Base-by-base conservation (phyloP, 805 yeast genomes). In the Ogataea salicorniae region DNA sequence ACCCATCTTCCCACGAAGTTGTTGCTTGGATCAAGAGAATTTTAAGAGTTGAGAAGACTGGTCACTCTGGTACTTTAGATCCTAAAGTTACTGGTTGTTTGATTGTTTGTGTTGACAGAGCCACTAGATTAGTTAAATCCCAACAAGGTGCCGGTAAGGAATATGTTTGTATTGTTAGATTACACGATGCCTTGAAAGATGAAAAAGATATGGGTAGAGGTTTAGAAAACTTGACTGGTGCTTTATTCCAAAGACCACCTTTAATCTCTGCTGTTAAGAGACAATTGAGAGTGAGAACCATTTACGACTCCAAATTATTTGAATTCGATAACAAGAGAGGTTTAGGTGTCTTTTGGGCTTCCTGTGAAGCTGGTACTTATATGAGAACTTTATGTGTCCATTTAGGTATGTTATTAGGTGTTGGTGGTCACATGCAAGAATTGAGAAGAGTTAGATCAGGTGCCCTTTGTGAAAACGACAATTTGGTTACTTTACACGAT, bases 71-170 rank as follows among this genome's bases (percentile, higher is more conserved):
- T 75, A 94, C 99, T 56, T 79, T 94, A 69, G 99, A 94, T 76
- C 99, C 99, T 56, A 68, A 68, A 71, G 99, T 94, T 64, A 94
- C 99, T 43, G 99, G 99, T 57, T 94, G 99, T 77, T 78, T 94
- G 68, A 94, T 94, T 69, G 99, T 94, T 52, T 94, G 99, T 80
- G 80, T 94, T 58, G 99, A 94, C 72, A 83, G 97, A 69, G 99
- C 99, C 50, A 94, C 99, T 47, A 84, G 99, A 73, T 79, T 94
- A 66, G 99, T 94, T 58, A 94, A 94, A 72, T 88, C 97, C 46
- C 99, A 94, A 75, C 99, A 94, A 73, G 98, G 98, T 75, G 99
- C 99, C 41, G 99, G 99, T 79, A 94, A 94, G 71, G 99, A 94
- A 83, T 94, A 94, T 74, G 99, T 94, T 47, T 94, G 98, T 77